Conservation (phyloP, 192 early-diverging fungal species). For the Diversispora eburnea region DNA sequence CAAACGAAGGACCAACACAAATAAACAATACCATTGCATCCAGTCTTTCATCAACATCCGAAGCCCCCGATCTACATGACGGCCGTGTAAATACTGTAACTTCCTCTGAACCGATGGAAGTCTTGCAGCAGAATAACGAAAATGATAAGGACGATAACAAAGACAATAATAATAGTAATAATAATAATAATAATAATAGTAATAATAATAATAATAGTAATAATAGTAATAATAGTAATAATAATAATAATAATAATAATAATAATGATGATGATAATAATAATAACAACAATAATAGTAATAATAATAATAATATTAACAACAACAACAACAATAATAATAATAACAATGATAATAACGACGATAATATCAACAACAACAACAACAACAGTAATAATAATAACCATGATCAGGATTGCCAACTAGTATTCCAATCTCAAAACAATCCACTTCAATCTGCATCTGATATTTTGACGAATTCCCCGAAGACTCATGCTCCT, state of each 20-base stretch:
- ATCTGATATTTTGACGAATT: background rate
- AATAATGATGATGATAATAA: background rate
- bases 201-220: background rate
- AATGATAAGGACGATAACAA: background rate
- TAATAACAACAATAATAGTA: too few species aligned
- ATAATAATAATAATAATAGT: constrained; percentile 1
- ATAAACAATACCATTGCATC: background rate
- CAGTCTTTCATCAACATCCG: background rate
- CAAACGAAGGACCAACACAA: background rate
- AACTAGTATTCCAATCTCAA: too few species aligned
- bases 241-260: constrained; percentile 4
- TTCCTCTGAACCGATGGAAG: too few species aligned
- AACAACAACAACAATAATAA: too few species aligned
- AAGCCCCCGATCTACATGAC: background rate
- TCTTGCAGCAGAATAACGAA: too few species aligned
- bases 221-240: background rate
- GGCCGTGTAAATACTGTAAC: too few species aligned
- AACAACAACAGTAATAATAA: too few species aligned
- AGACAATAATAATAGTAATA: background rate
- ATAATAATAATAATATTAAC: too few species aligned
- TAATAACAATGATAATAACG: too few species aligned
- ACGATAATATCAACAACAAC: too few species aligned
- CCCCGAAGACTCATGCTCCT: background rate
- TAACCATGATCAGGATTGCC: too few species aligned
- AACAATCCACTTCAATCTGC: background rate